These are phyloP conservation scores for Ajuga chamaepitys DNA, from an alignment of 257 asterid species.

Conservation along the genomic window DNA sequence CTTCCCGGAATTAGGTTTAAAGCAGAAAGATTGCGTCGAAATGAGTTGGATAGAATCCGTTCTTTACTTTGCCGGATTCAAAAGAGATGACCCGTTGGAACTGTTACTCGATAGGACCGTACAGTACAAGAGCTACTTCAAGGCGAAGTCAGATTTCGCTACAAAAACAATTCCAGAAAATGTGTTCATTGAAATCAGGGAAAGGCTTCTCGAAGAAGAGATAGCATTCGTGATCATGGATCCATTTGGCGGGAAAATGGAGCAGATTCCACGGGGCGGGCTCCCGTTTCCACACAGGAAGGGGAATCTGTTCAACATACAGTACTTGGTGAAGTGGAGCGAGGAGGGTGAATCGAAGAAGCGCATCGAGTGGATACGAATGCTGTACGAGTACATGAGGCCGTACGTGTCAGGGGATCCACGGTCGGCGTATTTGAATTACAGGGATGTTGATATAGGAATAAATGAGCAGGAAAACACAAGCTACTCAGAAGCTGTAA, in stretches of 20 bases:
- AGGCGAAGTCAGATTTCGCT: conserved; percentile 52
- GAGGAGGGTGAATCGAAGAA: conserved; percentile 7
- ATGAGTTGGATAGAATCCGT: conserved; percentile 57
- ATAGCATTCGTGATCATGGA: conserved; percentile 33
- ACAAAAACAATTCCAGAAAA: conserved; percentile 22
- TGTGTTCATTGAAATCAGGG: conserved; percentile 20
- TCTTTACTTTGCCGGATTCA: conserved; percentile 16
- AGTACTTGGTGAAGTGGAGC: conserved; percentile 48
- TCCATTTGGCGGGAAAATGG: conserved; percentile 60
- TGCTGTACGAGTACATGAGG: conserved; percentile 35
- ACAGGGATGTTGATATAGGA: conserved; percentile 3
- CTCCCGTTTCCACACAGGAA: conserved; percentile 61
- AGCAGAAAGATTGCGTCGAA: conserved; percentile 25
- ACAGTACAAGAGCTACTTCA: conserved; percentile 27
- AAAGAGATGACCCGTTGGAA: conserved; percentile 8
- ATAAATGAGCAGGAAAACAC: no score
- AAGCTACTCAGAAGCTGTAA: no score
- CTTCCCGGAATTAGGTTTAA: conserved; percentile 37
- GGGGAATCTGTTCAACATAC: conserved; percentile 39
- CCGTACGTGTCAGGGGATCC: conserved; percentile 27
- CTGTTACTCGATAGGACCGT: conserved; percentile 21
- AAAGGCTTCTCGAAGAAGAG: conserved; percentile 17
- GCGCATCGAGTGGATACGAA: conserved; percentile 35
- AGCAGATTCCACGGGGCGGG: conserved; percentile 19
- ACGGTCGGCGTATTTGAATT: conserved; percentile 35